Conservation (phyloP, 2,329 filamentous ascomycete species). For the Fusarium pseudonygamai region DNA sequence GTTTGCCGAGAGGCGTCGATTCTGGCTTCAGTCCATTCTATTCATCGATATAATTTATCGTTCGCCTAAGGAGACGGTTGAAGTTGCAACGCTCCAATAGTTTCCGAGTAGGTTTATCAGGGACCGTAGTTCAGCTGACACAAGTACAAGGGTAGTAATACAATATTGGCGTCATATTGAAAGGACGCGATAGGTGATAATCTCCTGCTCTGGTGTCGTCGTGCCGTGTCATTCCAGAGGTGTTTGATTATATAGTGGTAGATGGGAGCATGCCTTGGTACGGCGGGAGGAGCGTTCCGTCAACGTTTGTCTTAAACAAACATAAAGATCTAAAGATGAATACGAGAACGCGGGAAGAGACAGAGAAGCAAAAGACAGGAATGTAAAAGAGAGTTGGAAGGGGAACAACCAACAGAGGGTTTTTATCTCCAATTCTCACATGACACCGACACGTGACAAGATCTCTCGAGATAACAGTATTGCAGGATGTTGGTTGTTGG, state of each 20-base stretch:
- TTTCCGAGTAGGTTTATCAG: background rate
- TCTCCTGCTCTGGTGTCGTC: background rate
- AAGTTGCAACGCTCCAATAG: background rate
- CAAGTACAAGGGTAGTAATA: background rate
- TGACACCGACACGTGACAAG: slow-evolving; percentile 2
- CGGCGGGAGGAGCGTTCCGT: background rate
- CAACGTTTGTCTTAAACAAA: background rate
- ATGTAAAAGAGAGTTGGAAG: background rate
- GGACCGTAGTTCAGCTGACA: background rate
- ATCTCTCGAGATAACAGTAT: background rate
- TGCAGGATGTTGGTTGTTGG: slow-evolving; percentile 2
- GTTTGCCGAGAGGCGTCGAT: background rate
- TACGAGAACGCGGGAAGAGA: background rate
- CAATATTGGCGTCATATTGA: background rate
- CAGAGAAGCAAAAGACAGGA: background rate
- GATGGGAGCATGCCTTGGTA: background rate
- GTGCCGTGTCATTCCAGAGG: background rate
- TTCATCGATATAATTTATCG: background rate
- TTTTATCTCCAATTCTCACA: background rate
- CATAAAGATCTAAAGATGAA: background rate
- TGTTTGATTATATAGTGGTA: background rate
- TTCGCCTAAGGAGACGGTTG: background rate
- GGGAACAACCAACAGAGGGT: background rate
- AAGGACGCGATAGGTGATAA: background rate
- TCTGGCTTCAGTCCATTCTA: background rate